Percentiles rank a stretch among this genome's conserved stretches.
phyloP scores from a whole-genome alignment of 1,139 yeast genomes.

The Entelexis paramagnoliae region DNA sequence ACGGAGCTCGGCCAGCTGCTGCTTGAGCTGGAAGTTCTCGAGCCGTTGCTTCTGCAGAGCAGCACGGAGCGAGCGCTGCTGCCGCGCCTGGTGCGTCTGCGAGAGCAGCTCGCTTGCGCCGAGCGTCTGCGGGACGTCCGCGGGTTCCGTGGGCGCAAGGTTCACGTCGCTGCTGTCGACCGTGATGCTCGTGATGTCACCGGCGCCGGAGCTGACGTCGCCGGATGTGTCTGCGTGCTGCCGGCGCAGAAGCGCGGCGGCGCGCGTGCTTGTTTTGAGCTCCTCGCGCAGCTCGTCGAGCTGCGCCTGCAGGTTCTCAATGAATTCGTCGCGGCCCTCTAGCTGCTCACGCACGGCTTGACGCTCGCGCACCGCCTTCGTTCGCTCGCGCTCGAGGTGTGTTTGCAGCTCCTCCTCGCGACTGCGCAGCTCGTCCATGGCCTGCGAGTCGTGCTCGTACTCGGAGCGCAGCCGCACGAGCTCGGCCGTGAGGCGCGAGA shows the following conservation, averaged over 20 bases:
- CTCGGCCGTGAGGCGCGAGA: slow-evolving; percentile 32
- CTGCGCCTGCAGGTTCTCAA: slow-evolving; percentile 12
- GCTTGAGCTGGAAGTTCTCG: slow-evolving; percentile 11
- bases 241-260: neutral
- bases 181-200: neutral
- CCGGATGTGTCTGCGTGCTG: neutral
- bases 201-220: neutral
- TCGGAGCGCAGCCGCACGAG: slow-evolving; percentile 29
- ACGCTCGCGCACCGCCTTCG: slow-evolving; percentile 5
- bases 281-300: slow-evolving; percentile 9
- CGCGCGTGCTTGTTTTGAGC: neutral
- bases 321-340: slow-evolving; percentile 12
- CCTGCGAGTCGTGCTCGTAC: slow-evolving; percentile 45
- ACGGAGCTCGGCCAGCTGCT: slow-evolving; percentile 9
- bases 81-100: slow-evolving; percentile 1
- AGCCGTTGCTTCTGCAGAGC: slow-evolving; percentile 9
- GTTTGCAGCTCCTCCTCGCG: slow-evolving; percentile 29
- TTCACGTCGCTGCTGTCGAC: neutral
- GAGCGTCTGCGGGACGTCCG: slow-evolving; percentile 7
- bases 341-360: slow-evolving; percentile 3
- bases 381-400: neutral
- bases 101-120: slow-evolving; percentile 14
- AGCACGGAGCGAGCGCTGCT: neutral
- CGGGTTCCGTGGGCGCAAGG: neutral
- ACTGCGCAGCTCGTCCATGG: slow-evolving; percentile 34